phyloP scores from a whole-genome alignment of 495 filamentous ascomycete genomes.

The Lophiostoma macrostomum region DNA sequence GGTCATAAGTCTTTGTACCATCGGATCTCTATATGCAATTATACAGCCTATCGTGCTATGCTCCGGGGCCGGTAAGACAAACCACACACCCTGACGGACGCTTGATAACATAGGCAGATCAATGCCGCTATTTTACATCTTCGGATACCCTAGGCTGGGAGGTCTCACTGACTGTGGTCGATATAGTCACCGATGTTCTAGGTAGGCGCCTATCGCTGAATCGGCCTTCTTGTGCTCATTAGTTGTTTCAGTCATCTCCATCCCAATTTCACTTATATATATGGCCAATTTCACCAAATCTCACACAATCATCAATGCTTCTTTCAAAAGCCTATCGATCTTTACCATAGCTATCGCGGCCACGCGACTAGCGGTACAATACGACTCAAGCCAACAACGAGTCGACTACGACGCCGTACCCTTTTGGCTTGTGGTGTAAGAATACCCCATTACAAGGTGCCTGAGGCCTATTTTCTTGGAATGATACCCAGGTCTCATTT shows the following conservation, averaged over 20 bases:
- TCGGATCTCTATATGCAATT: background rate
- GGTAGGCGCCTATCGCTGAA: background rate
- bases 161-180: constrained; percentile 6
- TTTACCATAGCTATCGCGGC: constrained; percentile 10
- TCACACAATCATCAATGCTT: constrained; percentile 10
- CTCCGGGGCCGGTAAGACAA: constrained; percentile 1
- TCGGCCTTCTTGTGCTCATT: background rate
- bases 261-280: constrained; percentile 9
- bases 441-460: too few relatives aligned
- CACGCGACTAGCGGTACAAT: constrained; percentile 13
- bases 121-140: constrained; percentile 3
- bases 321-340: constrained; percentile 15
- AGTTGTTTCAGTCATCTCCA: constrained; percentile 2
- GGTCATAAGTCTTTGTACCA: background rate
- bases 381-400: background rate
- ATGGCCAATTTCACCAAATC: constrained; percentile 14
- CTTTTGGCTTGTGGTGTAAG: constrained; percentile 11
- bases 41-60: constrained; percentile 12
- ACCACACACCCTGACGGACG: background rate
- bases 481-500: too few relatives aligned
- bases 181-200: constrained; percentile 9
- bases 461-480: too few relatives aligned
- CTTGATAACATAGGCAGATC: background rate
- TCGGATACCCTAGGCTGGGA: background rate
- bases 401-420: constrained; percentile 2